These are phyloP conservation scores for Triticum dicoccoides DNA, from an alignment of 176 grass and related monocot genomes.

Conservation along the genomic window DNA sequence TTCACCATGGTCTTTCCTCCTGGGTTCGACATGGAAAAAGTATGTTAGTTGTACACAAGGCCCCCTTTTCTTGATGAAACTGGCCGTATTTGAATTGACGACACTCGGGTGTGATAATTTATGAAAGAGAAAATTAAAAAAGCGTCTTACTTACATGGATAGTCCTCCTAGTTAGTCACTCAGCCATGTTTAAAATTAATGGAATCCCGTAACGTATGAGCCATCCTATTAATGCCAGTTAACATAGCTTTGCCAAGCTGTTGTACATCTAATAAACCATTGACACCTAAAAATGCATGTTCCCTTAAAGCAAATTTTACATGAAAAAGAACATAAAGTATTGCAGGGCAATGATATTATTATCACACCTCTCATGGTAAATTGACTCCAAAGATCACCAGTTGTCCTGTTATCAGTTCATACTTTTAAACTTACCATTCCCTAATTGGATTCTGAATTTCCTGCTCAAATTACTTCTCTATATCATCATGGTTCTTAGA, in stretches of 20 bases:
- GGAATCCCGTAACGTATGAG: background rate
- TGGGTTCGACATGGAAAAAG: slow-evolving; percentile 70
- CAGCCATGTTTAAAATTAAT: background rate
- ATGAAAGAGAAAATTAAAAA: background rate
- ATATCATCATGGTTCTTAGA: slow-evolving; percentile 2
- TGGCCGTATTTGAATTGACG: background rate
- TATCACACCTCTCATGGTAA: background rate
- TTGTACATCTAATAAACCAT: background rate
- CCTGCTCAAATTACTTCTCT: background rate
- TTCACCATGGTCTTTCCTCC: slow-evolving; percentile 77
- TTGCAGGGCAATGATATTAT: background rate
- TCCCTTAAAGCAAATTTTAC: background rate
- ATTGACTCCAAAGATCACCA: background rate
- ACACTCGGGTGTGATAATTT: background rate
- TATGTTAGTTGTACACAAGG: slow-evolving; percentile 42
- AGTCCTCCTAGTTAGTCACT: background rate
- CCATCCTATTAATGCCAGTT: background rate
- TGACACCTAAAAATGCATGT: background rate
- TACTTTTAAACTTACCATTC: background rate
- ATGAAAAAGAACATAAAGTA: slow-evolving; percentile 11
- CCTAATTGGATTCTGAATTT: slow-evolving; percentile 1
- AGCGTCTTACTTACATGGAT: background rate
- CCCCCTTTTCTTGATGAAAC: background rate
- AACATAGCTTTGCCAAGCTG: background rate
- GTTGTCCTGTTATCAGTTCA: background rate